These are phyloP conservation scores for Ophioceras dolichostomum DNA, from an alignment of 2,329 filamentous ascomycete genomes.

Conservation along the genomic window DNA sequence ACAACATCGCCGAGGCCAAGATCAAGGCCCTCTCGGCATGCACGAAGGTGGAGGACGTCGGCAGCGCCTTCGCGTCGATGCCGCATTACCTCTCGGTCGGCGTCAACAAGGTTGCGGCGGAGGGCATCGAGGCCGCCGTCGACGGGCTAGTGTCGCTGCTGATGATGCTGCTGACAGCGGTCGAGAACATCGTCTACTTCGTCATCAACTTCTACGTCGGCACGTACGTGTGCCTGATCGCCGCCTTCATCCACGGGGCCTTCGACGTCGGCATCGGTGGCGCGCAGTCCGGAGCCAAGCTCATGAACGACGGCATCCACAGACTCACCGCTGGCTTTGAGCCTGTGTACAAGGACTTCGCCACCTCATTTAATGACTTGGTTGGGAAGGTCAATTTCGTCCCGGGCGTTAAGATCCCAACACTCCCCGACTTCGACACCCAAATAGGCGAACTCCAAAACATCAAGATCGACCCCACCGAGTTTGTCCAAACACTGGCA, in stretches of 20 bases:
- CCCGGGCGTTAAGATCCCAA: constrained; percentile 25
- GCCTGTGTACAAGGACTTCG: constrained; percentile 28
- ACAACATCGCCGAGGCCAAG: constrained; percentile 65
- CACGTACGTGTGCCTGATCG: constrained; percentile 83
- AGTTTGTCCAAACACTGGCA: constrained; percentile 56
- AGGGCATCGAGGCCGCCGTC: constrained; percentile 69
- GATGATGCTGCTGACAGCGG: constrained; percentile 64
- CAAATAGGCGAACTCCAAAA: constrained; percentile 55
- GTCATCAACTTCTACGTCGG: constrained; percentile 83
- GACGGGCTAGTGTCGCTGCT: constrained; percentile 70
- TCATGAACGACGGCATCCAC: constrained; percentile 38
- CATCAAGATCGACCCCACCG: constrained; percentile 54
- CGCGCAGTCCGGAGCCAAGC: constrained; percentile 26
- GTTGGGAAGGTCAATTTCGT: constrained; percentile 21
- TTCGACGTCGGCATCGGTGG: constrained; percentile 50
- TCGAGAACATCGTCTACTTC: constrained; percentile 83
- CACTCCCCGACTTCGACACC: constrained; percentile 54
- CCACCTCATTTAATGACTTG: constrained; percentile 7
- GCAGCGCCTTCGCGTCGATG: constrained; percentile 95
- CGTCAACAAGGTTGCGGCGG: constrained; percentile 75
- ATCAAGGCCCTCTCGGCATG: constrained; percentile 78
- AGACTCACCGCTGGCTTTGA: constrained; percentile 43
- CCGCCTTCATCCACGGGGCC: constrained; percentile 67
- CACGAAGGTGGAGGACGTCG: constrained; percentile 81
- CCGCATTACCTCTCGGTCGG: constrained; percentile 86